phyloP scores from a whole-genome alignment of 1,284 basidiomycete genomes.

The Sanghuangporus baumii region DNA sequence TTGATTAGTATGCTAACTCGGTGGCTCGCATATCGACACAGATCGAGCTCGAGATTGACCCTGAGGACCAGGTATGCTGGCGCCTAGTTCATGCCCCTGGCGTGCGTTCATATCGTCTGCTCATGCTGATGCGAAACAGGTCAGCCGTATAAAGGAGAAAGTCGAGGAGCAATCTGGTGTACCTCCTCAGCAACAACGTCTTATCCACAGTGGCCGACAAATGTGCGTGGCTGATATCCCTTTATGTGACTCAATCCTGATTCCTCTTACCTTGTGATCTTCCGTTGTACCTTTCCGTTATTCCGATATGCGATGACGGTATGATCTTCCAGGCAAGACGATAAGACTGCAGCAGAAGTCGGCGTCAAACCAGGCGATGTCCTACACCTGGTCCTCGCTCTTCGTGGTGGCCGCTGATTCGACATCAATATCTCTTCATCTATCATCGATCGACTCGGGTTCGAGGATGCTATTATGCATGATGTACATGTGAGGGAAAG shows the following conservation, averaged over 20 bases:
- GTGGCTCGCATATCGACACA: conserved; percentile 28
- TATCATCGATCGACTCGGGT: background rate
- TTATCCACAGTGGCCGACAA: conserved; percentile 94
- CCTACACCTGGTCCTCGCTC: conserved; percentile 88
- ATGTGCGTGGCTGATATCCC: conserved; percentile 59
- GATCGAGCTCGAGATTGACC: conserved; percentile 96
- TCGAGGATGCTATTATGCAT: too few relatives aligned
- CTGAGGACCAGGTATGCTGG: conserved; percentile 73
- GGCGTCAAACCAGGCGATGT: conserved; percentile 80
- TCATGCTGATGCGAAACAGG: conserved; percentile 41
- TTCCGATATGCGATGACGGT: background rate
- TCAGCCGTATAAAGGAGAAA: conserved; percentile 94
- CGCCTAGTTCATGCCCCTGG: background rate
- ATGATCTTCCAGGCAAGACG: conserved; percentile 52
- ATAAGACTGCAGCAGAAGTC: conserved; percentile 82
- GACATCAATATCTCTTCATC: background rate
- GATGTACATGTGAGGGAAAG: too few relatives aligned
- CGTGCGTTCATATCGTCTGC: background rate
- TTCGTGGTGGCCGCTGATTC: conserved; percentile 68
- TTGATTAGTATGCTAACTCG: background rate
- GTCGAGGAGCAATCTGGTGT: conserved; percentile 99
- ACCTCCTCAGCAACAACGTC: conserved; percentile 92
- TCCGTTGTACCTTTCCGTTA: background rate
- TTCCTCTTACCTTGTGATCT: background rate
- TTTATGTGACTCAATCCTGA: background rate